A percentile compares a stretch with the other conserved stretches of the same genome.
Conservation (phyloP, 257 asterid genomes). For the Leptodermis oblonga region DNA sequence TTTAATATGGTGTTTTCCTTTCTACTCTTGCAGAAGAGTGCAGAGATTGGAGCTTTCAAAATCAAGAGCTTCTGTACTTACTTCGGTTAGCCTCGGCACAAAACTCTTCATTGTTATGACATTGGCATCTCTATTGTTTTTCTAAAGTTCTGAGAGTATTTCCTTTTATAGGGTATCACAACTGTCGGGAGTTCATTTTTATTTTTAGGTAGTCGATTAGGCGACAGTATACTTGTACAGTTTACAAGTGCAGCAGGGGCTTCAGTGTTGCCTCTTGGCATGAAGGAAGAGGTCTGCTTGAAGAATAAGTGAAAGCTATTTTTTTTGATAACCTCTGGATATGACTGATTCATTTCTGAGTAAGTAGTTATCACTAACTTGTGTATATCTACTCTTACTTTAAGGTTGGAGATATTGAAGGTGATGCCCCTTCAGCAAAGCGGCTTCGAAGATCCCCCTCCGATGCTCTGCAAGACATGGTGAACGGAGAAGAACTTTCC, state of each 20-base stretch:
- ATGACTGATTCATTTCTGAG: not conserved
- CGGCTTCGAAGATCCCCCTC: constrained; percentile 75
- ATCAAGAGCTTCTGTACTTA: constrained; percentile 95
- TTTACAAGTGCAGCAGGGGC: constrained; percentile 73
- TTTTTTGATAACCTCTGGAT: not conserved
- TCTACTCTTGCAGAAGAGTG: constrained; percentile 60
- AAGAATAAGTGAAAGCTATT: not conserved
- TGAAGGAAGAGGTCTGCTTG: constrained; percentile 75
- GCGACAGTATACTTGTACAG: constrained; percentile 96
- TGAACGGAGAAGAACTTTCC: constrained; percentile 81
- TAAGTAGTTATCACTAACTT: constrained; percentile 8
- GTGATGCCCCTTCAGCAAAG: constrained; percentile 69
- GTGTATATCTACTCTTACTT: constrained; percentile 22
- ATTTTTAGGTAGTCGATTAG: constrained; percentile 95
- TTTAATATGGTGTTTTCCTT: constrained; percentile 5
- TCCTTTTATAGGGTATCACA: constrained; percentile 57
- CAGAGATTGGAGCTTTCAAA: constrained; percentile 91
- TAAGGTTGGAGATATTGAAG: constrained; percentile 91
- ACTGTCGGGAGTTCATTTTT: constrained; percentile 84
- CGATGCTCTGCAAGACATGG: constrained; percentile 81
- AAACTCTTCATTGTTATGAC: constrained; percentile 20
- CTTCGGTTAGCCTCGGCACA: constrained; percentile 64
- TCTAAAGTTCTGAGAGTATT: constrained; percentile 3
- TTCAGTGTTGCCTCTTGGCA: constrained; percentile 52
- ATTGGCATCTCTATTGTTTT: not conserved